phyloP scores from a whole-genome alignment of 441 rosid genomes.

The Pelargonium fulgidum region DNA sequence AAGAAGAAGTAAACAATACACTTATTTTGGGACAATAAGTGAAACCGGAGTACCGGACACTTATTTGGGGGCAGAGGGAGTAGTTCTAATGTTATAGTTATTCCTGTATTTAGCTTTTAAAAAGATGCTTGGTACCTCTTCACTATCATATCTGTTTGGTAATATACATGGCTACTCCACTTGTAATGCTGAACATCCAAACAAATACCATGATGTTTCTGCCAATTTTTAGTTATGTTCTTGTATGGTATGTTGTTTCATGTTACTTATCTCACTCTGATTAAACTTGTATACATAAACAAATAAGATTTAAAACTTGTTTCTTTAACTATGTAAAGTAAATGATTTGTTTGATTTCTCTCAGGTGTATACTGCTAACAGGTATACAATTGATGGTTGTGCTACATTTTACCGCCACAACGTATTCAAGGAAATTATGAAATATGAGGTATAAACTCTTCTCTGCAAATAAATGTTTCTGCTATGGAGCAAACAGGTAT shows the following conservation, averaged over 20 bases:
- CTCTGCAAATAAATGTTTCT: background rate
- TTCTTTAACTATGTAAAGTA: background rate
- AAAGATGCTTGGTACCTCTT: too few species aligned
- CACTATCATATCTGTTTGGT: too few species aligned
- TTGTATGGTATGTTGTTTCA: background rate
- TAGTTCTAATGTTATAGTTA: too few species aligned
- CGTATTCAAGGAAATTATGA: conserved; percentile 26
- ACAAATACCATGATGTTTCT: background rate
- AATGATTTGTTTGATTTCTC: conserved; percentile 8
- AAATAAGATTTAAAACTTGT: background rate
- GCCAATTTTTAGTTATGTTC: background rate
- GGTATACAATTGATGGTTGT: conserved; percentile 25
- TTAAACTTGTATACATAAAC: background rate
- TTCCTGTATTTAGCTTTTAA: too few species aligned
- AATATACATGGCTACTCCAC: background rate
- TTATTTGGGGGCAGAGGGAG: too few species aligned
- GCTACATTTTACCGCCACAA: conserved; percentile 30
- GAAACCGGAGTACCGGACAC: background rate
- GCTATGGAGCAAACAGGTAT: too few species aligned
- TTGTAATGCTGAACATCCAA: background rate
- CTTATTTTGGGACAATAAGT: background rate
- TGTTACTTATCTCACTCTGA: conserved; percentile 3
- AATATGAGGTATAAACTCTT: conserved; percentile 26
- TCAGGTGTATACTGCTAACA: conserved; percentile 23
- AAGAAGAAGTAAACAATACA: too few species aligned